Evolutionary conservation across 208 protist species (phyloP).

Genomic region (Tritrichomonas musculus): DNA sequence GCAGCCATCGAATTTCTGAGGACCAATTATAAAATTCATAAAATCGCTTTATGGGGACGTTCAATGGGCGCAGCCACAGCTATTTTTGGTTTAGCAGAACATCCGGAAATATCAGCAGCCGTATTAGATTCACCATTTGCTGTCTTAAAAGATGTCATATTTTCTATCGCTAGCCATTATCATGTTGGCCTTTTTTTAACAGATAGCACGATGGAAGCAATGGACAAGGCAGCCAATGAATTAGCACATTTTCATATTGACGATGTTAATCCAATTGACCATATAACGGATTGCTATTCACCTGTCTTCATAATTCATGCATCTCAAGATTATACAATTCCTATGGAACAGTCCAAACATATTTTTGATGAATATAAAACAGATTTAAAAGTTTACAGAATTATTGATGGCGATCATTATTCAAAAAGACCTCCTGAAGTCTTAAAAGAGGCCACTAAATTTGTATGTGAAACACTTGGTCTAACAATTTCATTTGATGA

Average conservation of each 20-base stretch:
- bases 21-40: neutral
- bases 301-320: neutral
- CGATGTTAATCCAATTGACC: neutral
- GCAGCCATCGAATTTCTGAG: neutral
- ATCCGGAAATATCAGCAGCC: neutral
- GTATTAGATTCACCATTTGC: neutral
- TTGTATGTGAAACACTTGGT: neutral
- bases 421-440: neutral
- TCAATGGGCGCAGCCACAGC: neutral
- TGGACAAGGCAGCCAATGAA: neutral
- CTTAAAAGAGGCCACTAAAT: neutral
- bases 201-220: neutral
- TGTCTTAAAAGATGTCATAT: neutral
- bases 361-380: neutral
- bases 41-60: neutral
- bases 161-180: neutral
- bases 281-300: neutral
- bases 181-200: neutral
- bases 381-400: neutral
- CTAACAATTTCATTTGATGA: too few relatives aligned
- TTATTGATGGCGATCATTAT: neutral
- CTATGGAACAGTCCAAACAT: neutral
- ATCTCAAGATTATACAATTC: neutral
- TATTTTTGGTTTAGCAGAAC: neutral
- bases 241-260: neutral